Conservation (phyloP, 2,329 filamentous ascomycete genomes). For the Paradendryphiella salina region DNA sequence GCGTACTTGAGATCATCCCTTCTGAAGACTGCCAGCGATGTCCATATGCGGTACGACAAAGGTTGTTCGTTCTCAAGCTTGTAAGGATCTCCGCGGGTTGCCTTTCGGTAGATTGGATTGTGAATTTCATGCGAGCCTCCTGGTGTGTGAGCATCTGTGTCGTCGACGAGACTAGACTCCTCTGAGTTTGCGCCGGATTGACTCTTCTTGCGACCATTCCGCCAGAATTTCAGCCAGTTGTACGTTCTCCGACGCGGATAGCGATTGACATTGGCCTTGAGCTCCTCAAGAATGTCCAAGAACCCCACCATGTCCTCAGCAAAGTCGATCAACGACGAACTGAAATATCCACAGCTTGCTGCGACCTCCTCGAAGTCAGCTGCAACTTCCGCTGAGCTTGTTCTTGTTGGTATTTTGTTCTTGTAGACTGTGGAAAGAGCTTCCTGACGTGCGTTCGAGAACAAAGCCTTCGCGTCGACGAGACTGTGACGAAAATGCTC, state of each 20-base stretch:
- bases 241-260: conserved; percentile 67
- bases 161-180: conserved; percentile 28
- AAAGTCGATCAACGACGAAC: conserved; percentile 86
- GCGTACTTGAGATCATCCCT: conserved; percentile 76
- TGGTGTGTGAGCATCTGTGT: conserved; percentile 31
- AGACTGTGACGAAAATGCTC: conserved; percentile 80
- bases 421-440: conserved; percentile 81
- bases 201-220: conserved; percentile 23
- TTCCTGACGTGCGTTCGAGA: conserved; percentile 72
- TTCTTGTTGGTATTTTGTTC: conserved; percentile 71
- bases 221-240: conserved; percentile 88
- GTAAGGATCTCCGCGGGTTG: conserved; percentile 33
- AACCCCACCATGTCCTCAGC: conserved; percentile 86
- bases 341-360: conserved; percentile 96
- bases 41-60: conserved; percentile 57
- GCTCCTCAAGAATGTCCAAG: conserved; percentile 79
- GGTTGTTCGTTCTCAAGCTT: conserved; percentile 37
- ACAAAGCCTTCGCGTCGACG: conserved; percentile 76
- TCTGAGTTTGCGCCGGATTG: conserved; percentile 29
- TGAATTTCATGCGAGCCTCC: conserved; percentile 44
- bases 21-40: conserved; percentile 59
- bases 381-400: conserved; percentile 72
- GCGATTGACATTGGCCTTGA: conserved; percentile 72
- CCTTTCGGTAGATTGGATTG: conserved; percentile 39
- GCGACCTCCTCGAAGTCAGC: conserved; percentile 97